Evolutionary conservation across 208 protist species (phyloP), one percentile per base, ranked within the genome.

Genomic region (Trypanosoma boissoni): DNA sequence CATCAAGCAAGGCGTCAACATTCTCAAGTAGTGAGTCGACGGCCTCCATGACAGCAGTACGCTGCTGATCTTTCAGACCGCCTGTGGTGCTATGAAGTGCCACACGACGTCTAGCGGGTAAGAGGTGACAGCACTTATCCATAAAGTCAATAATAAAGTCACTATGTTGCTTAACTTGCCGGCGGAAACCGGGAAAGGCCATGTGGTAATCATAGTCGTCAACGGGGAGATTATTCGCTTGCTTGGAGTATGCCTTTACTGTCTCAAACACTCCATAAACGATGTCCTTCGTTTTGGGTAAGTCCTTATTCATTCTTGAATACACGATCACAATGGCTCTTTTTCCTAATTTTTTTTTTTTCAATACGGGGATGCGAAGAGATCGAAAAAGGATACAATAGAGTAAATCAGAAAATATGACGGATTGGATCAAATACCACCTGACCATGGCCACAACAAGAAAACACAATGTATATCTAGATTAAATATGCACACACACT

Each of bases 181-280:
- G 68, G 20, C 74, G 76, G 51, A 95, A 95, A 4, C 74, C 84
- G 12, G 74, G 76, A 63, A 95, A 95, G 18, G 83, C 88, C 42
- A 78, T 64, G 59, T 95, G 84, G 61, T 92, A 95, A 36, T 89
- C 80, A 44, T 89, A 91, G 52, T 95, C 88, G 1, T 90, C 77
- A 9, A 52, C 21, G 0, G 88, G 82, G 41, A 95, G 48, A 28
- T 83, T 71, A 1, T 53, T 64, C 6, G 80, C 63, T 2, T 80
- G 60, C 26, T 78, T 83, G 54, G 74, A 78, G 68, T 91, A 92
- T 34, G 88, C 82, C 50, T 86, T 87, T 32, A 95, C 65, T 21
- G 61, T 42, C 21, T 64, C 58, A 49, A 95, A 92, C 0, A 79
- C 83, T 20, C 60, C 55, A 8, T 72, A 71, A 4, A 91, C 77